Conservation (phyloP, 2,329 filamentous ascomycete genomes). For the Clathrospora elynae region DNA sequence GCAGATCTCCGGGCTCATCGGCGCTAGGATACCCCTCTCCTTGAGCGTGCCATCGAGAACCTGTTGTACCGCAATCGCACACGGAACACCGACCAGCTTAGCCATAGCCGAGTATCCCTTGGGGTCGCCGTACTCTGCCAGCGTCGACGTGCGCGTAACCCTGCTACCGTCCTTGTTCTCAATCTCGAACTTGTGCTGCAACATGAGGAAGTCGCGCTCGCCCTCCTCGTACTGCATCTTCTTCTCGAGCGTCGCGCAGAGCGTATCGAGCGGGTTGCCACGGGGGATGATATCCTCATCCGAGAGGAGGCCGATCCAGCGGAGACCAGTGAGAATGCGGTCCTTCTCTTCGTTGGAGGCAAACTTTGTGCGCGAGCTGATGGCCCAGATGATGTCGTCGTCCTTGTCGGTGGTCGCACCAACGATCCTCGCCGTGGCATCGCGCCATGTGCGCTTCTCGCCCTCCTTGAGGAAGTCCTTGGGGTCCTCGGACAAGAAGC, state of each 20-base stretch:
- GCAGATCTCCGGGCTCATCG: slow-evolving; percentile 73
- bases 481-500: slow-evolving; percentile 78
- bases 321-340: slow-evolving; percentile 71
- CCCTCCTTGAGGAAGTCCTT: slow-evolving; percentile 65
- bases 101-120: slow-evolving; percentile 84
- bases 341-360: slow-evolving; percentile 68
- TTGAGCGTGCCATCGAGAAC: slow-evolving; percentile 75
- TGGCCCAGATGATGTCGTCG: slow-evolving; percentile 72
- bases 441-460: slow-evolving; percentile 75
- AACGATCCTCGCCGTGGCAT: slow-evolving; percentile 79
- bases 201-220: slow-evolving; percentile 81
- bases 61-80: slow-evolving; percentile 74
- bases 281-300: slow-evolving; percentile 70
- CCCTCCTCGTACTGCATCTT: slow-evolving; percentile 87
- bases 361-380: slow-evolving; percentile 78
- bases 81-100: slow-evolving; percentile 77
- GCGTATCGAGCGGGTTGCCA: slow-evolving; percentile 85
- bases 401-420: slow-evolving; percentile 69
- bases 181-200: slow-evolving; percentile 83
- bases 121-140: slow-evolving; percentile 81
- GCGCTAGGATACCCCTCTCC: slow-evolving; percentile 76
- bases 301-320: slow-evolving; percentile 73
- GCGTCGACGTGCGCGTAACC: slow-evolving; percentile 79
- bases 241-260: slow-evolving; percentile 84
- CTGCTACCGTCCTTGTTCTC: slow-evolving; percentile 78